Conservation (phyloP, 768 basidiomycete species). For the Mrakia blollopis region DNA sequence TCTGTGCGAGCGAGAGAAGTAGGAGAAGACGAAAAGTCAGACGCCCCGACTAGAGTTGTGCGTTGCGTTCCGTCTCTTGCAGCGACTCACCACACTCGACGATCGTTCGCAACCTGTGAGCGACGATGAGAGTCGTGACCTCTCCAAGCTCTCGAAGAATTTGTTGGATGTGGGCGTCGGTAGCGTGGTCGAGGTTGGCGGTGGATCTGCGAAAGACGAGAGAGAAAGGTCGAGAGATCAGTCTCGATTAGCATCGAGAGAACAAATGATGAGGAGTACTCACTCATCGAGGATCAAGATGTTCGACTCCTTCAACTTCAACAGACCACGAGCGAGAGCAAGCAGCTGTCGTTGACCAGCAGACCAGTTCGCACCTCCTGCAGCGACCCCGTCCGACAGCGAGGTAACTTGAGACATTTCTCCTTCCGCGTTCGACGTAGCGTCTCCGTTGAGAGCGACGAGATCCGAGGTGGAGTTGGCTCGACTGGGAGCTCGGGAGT, state of each 20-base stretch:
- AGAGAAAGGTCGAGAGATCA: background rate
- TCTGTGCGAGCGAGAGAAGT: slow-evolving; percentile 30
- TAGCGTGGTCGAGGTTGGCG: slow-evolving; percentile 38
- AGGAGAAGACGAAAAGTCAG: background rate
- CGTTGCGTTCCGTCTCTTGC: slow-evolving; percentile 33
- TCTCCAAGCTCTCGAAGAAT: slow-evolving; percentile 38
- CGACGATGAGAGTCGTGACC: slow-evolving; percentile 41
- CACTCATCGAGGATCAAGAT: slow-evolving; percentile 42
- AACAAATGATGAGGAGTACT: background rate
- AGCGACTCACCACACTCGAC: no score
- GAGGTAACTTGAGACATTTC: slow-evolving; percentile 36
- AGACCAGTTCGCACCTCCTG: slow-evolving; percentile 35
- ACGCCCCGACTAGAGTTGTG: no score
- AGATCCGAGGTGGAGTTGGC: slow-evolving; percentile 15
- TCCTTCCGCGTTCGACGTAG: background rate
- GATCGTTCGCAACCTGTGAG: slow-evolving; percentile 35
- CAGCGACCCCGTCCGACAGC: background rate
- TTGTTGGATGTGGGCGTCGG: slow-evolving; percentile 39
- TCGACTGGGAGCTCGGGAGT: background rate
- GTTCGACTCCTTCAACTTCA: slow-evolving; percentile 35
- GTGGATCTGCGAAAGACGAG: slow-evolving; percentile 40
- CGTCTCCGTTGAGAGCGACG: slow-evolving; percentile 5
- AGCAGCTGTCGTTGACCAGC: slow-evolving; percentile 42
- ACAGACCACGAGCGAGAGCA: slow-evolving; percentile 39
- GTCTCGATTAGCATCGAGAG: background rate